Evolutionary conservation across 2,329 filamentous ascomycete genomes (phyloP).

Genomic region (Neofusicoccum cordaticola): DNA sequence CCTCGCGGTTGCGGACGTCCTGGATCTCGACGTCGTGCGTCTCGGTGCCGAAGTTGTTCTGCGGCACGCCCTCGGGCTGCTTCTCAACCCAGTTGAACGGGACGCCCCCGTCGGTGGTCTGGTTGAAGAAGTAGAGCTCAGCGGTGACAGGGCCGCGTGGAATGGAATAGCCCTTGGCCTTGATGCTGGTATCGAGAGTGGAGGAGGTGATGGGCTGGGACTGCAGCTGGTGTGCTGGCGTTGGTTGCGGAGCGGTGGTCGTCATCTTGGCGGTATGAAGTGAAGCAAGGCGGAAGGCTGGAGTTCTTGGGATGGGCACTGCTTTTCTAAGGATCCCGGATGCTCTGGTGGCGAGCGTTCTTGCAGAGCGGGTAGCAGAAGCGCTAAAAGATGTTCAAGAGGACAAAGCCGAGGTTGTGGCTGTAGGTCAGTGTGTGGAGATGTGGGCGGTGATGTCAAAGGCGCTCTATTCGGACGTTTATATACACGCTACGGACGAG

Average conservation of each 20-base stretch:
- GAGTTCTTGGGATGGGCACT: no score
- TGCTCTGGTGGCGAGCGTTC: background rate
- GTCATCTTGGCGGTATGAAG: slow-evolving; percentile 35
- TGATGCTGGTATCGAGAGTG: slow-evolving; percentile 25
- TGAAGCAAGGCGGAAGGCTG: background rate
- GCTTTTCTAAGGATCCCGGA: background rate
- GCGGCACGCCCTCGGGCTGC: slow-evolving; percentile 58
- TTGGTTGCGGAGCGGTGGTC: slow-evolving; percentile 41
- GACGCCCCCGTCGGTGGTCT: slow-evolving; percentile 57
- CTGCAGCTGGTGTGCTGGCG: slow-evolving; percentile 42
- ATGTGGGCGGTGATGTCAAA: background rate
- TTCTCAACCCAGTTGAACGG: slow-evolving; percentile 68
- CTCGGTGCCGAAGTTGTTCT: slow-evolving; percentile 60
- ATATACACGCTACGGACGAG: background rate
- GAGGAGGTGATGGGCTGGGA: slow-evolving; percentile 26
- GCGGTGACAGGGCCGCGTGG: slow-evolving; percentile 62
- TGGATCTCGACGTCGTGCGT: slow-evolving; percentile 57
- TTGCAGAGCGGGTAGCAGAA: background rate
- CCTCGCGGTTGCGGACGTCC: slow-evolving; percentile 72
- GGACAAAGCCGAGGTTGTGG: background rate
- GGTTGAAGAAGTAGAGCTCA: slow-evolving; percentile 63
- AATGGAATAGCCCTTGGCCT: slow-evolving; percentile 32
- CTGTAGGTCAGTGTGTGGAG: background rate
- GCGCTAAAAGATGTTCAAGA: background rate
- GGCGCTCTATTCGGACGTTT: background rate